A percentile compares a stretch with the other conserved stretches of the same genome.
phyloP scores from a whole-genome alignment of 2,329 filamentous ascomycete genomes.

The Diplodia seriata region DNA sequence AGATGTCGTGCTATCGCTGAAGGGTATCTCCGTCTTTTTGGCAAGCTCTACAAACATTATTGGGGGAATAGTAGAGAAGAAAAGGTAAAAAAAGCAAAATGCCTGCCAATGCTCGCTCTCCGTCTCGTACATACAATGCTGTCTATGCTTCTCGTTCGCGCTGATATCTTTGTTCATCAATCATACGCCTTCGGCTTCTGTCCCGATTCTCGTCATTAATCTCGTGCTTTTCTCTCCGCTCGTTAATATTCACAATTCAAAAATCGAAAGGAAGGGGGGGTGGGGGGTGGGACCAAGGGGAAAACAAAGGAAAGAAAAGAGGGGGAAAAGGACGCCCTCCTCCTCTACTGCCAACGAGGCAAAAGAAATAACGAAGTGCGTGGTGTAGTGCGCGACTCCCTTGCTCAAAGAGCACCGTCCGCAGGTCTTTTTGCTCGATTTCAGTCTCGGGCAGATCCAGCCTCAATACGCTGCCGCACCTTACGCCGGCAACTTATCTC shows the following conservation, averaged over 20 bases:
- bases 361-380: no score
- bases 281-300: no score
- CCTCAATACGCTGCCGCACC: no score
- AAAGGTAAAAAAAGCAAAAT: not conserved
- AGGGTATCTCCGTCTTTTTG: conserved; percentile 12
- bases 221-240: not conserved
- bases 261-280: not conserved
- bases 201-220: not conserved
- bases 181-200: not conserved
- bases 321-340: not conserved
- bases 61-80: not conserved
- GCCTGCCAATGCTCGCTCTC: not conserved
- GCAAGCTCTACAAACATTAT: conserved; percentile 3
- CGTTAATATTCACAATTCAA: not conserved
- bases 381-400: no score
- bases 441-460: no score
- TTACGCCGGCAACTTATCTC: no score
- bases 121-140: not conserved
- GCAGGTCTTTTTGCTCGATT: no score
- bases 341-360: not conserved
- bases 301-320: not conserved
- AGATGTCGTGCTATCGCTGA: conserved; percentile 18
- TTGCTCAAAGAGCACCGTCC: no score
- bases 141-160: not conserved
- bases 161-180: not conserved